Base-by-base conservation (phyloP, 345 rosid species). In the Raphanus raphanistrum region DNA sequence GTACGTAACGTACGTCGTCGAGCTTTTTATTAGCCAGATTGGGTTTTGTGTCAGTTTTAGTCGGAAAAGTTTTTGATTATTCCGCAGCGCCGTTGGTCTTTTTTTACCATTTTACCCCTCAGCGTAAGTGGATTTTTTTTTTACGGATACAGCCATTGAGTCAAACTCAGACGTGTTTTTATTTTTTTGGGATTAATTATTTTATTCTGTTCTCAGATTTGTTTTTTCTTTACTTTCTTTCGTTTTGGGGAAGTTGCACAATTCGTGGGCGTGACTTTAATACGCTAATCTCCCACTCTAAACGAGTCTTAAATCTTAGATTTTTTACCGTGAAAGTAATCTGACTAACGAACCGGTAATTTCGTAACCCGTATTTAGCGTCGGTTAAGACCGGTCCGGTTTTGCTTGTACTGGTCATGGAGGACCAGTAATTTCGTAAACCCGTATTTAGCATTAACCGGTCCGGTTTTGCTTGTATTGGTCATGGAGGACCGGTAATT, bases 281-380 rank as follows among this genome's bases (percentile, higher is more conserved):
- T 66, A 11, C 38, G 31, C 15, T 64, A 11, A 32, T 11, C 21
- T 64, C 50, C 31, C 10, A 38, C 55, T 17, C 33, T 25, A 57
- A 21, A 41, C 3, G 16, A 21, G 69, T 6, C 41, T 63, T 7
- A 61, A 29, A n/a, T 62, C 41, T 48, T 48, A 13, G 10, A 11
- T 6, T 9, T 63, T 62, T 31, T 7, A 63, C 67, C 8, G 48
- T 16, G 28, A 35, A 8, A 15, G 4, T 50, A 63, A n/a, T 5
- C 16, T 61, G 65, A 61, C 12, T 29, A 31, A 63, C 27, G 13
- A 26, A 33, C 48, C 31, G 17, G 21, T 70, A 13, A 38, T n/a
- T 60, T 59, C 3, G 41, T 61, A 16, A 33, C 74, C 74, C 43
- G 28, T 45, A 11, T 68, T 66, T 75, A 43, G 52, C 15, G 52